Evolutionary conservation across 371 early-diverging fungal genomes (phyloP), one percentile per base, ranked within the genome.

Genomic region (Umbelopsis sp.): DNA sequence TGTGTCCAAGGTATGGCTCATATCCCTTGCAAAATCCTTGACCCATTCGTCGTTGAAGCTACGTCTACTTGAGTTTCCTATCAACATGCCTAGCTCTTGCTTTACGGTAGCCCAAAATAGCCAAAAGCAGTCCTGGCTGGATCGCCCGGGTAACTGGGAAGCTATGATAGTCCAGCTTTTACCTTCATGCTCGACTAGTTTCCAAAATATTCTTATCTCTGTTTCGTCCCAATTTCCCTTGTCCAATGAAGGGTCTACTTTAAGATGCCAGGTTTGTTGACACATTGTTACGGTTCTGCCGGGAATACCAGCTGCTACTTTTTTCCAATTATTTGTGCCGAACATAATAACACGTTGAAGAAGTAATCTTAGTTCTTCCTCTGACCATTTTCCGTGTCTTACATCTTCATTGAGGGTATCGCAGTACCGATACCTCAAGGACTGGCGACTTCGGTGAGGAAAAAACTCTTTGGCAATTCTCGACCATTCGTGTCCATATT

Each of bases 221-320:
- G 78, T 68, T 0, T 46, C 18, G 10, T 68, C 45, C 81, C 80
- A 80, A 8, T 41, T 44, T 1, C 46, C 63, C 18, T 69, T 65
- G 3, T 68, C 62, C 32, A 67, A 50, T 9, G 62, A 65, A 12
- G 80, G 80, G 53, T 79, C 79, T 3, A 80, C 62, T n/a, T 71
- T 67, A 12, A 45, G 68, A 41, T 41, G 6, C 80, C 80, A 83
- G 20, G 68, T 64, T 1, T 38, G 9, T 5, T 44, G 35, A 50
- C 83, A 83, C 10, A 67, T 68, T 9, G 57, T 57, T 4, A 75
- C 69, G 4, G 72, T 45, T 57, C 82, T 62, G 18, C 79, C 78
- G 5, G 68, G 76, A 14, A 84, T 52, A 0, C 80, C 80, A 45
- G 77, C 79, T 5, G 84, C 80, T 5, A 84, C 76, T 63, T 77